phyloP scores from a whole-genome alignment of 176 grass and related monocot species.

The Leersia perrieri region DNA sequence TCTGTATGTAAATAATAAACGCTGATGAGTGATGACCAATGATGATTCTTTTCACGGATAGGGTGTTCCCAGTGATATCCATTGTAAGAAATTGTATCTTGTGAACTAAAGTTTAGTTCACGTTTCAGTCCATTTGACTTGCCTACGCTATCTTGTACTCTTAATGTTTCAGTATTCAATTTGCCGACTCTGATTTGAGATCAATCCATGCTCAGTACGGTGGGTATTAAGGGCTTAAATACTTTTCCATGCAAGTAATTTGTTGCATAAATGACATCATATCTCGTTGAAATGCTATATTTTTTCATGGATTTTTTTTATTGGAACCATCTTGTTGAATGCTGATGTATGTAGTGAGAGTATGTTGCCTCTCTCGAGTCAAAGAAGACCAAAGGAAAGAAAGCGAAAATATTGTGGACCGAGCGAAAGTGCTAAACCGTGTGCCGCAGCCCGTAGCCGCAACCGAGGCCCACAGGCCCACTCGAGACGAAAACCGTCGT shows the following conservation, averaged over 20 bases:
- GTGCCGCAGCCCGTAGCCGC: not conserved
- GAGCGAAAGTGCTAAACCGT: slow-evolving; percentile 1
- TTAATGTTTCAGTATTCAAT: not conserved
- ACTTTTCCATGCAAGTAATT: not conserved
- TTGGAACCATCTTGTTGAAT: not conserved
- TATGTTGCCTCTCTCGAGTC: not conserved
- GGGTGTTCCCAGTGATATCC: not conserved
- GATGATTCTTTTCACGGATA: slow-evolving; percentile 22
- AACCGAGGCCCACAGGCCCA: not conserved
- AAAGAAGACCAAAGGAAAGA: not conserved
- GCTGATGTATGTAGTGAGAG: too few species aligned
- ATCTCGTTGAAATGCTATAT: too few species aligned
- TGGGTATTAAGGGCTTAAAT: not conserved
- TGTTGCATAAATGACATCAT: not conserved
- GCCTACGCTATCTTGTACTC: not conserved
- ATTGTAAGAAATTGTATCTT: not conserved
- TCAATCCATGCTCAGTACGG: not conserved
- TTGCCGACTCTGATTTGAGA: not conserved
- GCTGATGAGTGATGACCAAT: not conserved
- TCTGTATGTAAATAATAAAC: slow-evolving; percentile 5
- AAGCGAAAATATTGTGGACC: not conserved
- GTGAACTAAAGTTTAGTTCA: not conserved
- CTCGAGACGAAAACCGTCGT: not conserved
- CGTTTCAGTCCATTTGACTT: not conserved
- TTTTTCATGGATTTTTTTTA: too few species aligned